phyloP scores from a whole-genome alignment of 768 basidiomycete genomes.

The Clitopilus hobsonii region DNA sequence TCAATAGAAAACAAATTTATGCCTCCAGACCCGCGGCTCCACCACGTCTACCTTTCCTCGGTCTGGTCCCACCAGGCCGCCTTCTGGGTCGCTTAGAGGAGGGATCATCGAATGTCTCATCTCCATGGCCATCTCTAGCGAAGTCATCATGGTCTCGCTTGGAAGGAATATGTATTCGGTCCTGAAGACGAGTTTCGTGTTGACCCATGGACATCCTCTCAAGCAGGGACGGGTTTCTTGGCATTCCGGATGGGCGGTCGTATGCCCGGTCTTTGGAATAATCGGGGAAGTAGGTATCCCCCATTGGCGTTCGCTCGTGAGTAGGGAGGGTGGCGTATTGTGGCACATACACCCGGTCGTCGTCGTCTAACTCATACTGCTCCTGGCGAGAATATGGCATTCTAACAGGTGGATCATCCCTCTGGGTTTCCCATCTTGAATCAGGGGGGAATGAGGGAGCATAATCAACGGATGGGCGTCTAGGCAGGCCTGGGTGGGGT shows the following conservation, averaged over 20 bases:
- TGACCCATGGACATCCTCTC: conserved; percentile 27
- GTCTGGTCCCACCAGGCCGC: neutral
- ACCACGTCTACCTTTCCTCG: neutral
- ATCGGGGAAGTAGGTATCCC: neutral
- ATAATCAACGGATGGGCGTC: neutral
- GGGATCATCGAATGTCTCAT: neutral
- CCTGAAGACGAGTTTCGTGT: conserved; percentile 21
- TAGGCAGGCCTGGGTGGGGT: neutral
- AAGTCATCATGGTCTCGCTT: conserved; percentile 37
- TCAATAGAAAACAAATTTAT: neutral
- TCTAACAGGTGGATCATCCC: neutral
- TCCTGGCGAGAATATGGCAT: neutral
- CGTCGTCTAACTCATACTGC: neutral
- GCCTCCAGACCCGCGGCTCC: neutral
- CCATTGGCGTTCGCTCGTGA: neutral
- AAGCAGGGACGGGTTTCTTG: conserved; percentile 14
- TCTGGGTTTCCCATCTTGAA: neutral
- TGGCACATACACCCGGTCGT: neutral
- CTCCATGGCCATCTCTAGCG: neutral
- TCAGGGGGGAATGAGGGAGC: neutral
- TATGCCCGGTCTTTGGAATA: neutral
- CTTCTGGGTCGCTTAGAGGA: neutral
- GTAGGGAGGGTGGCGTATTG: neutral
- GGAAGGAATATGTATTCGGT: conserved; percentile 32
- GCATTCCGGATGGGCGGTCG: neutral